phyloP scores from a whole-genome alignment of 371 early-diverging fungal genomes.

The Zychaea mexicana region DNA sequence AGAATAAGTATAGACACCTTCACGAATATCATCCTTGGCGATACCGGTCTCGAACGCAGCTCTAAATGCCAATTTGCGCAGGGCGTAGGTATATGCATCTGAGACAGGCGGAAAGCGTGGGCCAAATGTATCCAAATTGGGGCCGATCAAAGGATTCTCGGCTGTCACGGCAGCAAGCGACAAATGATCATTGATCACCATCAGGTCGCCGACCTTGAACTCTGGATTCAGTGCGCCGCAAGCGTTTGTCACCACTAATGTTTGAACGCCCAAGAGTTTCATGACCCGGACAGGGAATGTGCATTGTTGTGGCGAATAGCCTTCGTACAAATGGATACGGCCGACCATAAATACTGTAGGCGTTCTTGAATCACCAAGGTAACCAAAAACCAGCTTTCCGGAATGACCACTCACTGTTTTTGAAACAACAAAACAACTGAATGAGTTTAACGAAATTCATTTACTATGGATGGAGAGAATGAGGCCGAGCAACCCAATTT shows the following conservation, averaged over 20 bases:
- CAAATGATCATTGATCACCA: constrained; percentile 89
- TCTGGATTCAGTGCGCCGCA: constrained; percentile 84
- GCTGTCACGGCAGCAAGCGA: constrained; percentile 85
- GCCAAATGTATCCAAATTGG: constrained; percentile 84
- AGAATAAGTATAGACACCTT: constrained; percentile 90
- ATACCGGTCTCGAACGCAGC: constrained; percentile 63
- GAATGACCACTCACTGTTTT: constrained; percentile 83
- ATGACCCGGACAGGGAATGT: constrained; percentile 92
- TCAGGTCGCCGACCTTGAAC: constrained; percentile 86
- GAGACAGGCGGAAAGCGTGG: constrained; percentile 92
- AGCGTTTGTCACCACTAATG: constrained; percentile 91
- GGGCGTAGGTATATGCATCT: constrained; percentile 86
- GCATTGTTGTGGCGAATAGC: constrained; percentile 74
- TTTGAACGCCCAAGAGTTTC: constrained; percentile 78
- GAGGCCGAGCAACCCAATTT: too few relatives aligned
- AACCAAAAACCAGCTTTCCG: constrained; percentile 92
- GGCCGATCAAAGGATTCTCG: constrained; percentile 82
- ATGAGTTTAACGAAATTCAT: too few relatives aligned
- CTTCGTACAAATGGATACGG: constrained; percentile 90
- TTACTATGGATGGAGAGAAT: too few relatives aligned
- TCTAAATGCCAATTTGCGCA: constrained; percentile 70
- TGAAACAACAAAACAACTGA: neutral
- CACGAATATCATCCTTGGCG: constrained; percentile 56
- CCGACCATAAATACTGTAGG: constrained; percentile 87
- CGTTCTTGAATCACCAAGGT: constrained; percentile 67